phyloP scores from a whole-genome alignment of 2,329 filamentous ascomycete genomes.

The Aspergillus ustus region DNA sequence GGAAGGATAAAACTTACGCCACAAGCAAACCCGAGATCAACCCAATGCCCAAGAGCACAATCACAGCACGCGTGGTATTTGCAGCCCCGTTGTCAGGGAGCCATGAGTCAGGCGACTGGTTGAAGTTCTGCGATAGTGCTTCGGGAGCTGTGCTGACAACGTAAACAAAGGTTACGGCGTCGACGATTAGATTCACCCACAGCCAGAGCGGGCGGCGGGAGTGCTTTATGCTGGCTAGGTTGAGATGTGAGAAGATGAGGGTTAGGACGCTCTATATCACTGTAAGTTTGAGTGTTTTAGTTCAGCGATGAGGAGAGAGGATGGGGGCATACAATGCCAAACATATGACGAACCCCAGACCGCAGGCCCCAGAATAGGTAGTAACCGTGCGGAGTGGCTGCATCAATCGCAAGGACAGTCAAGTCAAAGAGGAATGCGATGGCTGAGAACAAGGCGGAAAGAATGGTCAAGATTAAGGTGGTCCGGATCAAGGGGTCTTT shows the following conservation, averaged over 20 bases:
- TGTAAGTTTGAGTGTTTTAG: not conserved
- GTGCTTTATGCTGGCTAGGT: conserved; percentile 6
- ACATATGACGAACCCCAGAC: not conserved
- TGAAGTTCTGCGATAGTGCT: not conserved
- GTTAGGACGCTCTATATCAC: conserved; percentile 6
- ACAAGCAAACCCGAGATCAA: not conserved
- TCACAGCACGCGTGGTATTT: not conserved
- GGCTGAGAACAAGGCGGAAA: not conserved
- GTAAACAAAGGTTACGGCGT: conserved; percentile 4
- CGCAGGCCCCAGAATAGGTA: conserved; percentile 9
- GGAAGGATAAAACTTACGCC: conserved; percentile 10
- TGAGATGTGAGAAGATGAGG: conserved; percentile 5
- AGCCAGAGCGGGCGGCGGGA: conserved; percentile 6
- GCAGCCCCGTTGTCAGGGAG: conserved; percentile 7
- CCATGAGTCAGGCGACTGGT: conserved; percentile 8
- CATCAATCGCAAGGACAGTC: not conserved
- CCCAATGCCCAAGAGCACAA: conserved; percentile 7
- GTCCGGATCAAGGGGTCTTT: not conserved
- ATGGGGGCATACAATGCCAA: conserved; percentile 1
- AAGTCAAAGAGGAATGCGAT: not conserved
- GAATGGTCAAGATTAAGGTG: not conserved
- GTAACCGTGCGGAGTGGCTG: not conserved
- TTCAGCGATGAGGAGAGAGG: not conserved
- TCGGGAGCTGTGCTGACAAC: not conserved
- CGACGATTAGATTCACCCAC: conserved; percentile 5